Evolutionary conservation across 2,329 filamentous ascomycete species (phyloP), one percentile per base, ranked within the genome.

Genomic region (Cercospora beticola): DNA sequence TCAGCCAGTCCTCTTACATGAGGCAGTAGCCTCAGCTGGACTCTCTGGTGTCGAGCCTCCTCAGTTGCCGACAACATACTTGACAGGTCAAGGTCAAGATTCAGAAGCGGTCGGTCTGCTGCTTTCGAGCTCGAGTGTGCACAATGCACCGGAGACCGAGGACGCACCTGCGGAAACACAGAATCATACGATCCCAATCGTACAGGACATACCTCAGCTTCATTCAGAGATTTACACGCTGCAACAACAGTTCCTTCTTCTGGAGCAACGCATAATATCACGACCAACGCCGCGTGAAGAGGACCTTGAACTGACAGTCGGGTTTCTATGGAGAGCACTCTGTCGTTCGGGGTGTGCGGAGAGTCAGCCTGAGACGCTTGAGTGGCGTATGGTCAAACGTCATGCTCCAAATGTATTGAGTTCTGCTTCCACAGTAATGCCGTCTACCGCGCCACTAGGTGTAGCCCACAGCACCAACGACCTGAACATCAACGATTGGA

Each of bases 341-440:
- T 62, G 59, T 30, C 59, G 59, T 18, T 10, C 59, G 7, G 59
- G 33, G 30, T 49, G 59, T 18, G 14, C 5, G 3, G 59, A 62
- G 2, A 7, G 33, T 5, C 33, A 49, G 18, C 36, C 36, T 4
- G 36, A 62, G 3, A 36, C 28, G 10, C 14, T 12, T n/a, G 3
- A 49, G 2, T 62, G 36, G 10, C 31, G 16, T 16, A 2, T 61
- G n/a, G 31, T 61, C 9, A 36, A 21, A 26, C 30, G 58, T 6
- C 3, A 61, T 46, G 58, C 58, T 3, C 58, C 58, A 6, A 43
- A 46, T 10, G 31, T 61, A 21, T n/a, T 61, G 58, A 9, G 30
- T 8, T 31, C 43, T 56, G 46, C 16, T 54, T 30, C 28, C 5
- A 75, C 8, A 10, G 30, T 8, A 31, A n/a, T n/a, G n/a, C n/a